Evolutionary conservation across 2,329 filamentous ascomycete genomes (phyloP).

Genomic region (Calonectria fujianensis): DNA sequence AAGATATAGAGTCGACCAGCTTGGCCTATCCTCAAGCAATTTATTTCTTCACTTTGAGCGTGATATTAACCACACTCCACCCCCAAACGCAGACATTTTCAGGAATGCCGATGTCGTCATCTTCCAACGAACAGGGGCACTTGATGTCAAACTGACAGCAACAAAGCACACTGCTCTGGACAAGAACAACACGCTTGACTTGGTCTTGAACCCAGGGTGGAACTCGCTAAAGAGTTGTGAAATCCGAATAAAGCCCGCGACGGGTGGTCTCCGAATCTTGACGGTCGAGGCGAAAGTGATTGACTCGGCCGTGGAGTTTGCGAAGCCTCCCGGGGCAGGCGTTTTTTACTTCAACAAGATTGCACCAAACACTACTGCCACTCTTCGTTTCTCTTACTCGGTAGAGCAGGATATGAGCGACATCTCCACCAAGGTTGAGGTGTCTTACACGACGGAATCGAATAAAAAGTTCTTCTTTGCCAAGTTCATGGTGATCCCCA

Average conservation of each 20-base stretch:
- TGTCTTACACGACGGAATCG: conserved; percentile 81
- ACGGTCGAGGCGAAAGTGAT: conserved; percentile 75
- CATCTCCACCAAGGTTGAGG: conserved; percentile 84
- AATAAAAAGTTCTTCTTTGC: conserved; percentile 67
- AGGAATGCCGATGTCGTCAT: conserved; percentile 79
- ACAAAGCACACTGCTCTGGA: conserved; percentile 86
- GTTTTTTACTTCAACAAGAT: conserved; percentile 71
- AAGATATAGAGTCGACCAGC: conserved; percentile 83
- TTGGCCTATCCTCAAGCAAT: conserved; percentile 79
- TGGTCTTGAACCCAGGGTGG: conserved; percentile 83
- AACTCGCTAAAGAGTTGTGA: conserved; percentile 79
- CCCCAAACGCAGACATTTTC: conserved; percentile 71
- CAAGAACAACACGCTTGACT: conserved; percentile 84
- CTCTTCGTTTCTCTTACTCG: conserved; percentile 85
- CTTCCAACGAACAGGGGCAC: conserved; percentile 81
- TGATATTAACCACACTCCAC: conserved; percentile 68
- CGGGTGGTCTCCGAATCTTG: conserved; percentile 78
- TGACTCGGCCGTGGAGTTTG: conserved; percentile 63
- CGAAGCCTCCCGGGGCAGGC: conserved; percentile 72
- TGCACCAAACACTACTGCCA: conserved; percentile 66
- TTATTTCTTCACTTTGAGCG: conserved; percentile 80
- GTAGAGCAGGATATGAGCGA: conserved; percentile 84
- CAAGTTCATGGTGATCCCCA: conserved; percentile 77
- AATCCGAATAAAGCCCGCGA: conserved; percentile 77
- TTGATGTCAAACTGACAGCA: conserved; percentile 80